Evolutionary conservation across 257 asterid species (phyloP).

Genomic region (Gentiana straminea): DNA sequence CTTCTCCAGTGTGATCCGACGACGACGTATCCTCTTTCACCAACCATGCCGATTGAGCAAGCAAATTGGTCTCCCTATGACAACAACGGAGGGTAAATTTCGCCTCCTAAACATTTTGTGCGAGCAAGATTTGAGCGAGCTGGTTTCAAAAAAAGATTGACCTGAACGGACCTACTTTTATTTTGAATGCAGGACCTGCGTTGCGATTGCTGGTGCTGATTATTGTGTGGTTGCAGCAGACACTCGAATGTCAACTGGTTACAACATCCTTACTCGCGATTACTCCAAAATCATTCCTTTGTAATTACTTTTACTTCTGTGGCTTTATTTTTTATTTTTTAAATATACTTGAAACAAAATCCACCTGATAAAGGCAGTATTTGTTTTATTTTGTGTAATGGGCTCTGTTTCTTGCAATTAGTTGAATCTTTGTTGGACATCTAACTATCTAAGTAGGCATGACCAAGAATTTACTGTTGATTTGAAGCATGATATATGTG

Average conservation of each 20-base stretch:
- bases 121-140: neutral
- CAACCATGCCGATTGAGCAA: conserved; percentile 65
- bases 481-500: too few species aligned
- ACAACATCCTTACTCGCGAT: conserved; percentile 71
- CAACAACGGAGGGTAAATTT: conserved; percentile 86
- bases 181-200: conserved; percentile 57
- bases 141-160: too few species aligned
- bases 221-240: conserved; percentile 95
- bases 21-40: too few species aligned
- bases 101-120: too few species aligned
- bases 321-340: neutral
- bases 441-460: too few species aligned
- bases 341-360: too few species aligned
- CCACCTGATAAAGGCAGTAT: neutral
- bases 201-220: conserved; percentile 89
- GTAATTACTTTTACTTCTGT: conserved; percentile 17
- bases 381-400: neutral
- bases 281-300: conserved; percentile 81
- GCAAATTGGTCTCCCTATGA: conserved; percentile 94
- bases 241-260: conserved; percentile 86
- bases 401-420: neutral
- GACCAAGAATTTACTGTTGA: too few species aligned
- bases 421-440: neutral
- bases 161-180: neutral
- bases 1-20: neutral